Base-by-base conservation (phyloP, 2,329 filamentous ascomycete genomes). In the Graphiopsis chlorocephala region DNA sequence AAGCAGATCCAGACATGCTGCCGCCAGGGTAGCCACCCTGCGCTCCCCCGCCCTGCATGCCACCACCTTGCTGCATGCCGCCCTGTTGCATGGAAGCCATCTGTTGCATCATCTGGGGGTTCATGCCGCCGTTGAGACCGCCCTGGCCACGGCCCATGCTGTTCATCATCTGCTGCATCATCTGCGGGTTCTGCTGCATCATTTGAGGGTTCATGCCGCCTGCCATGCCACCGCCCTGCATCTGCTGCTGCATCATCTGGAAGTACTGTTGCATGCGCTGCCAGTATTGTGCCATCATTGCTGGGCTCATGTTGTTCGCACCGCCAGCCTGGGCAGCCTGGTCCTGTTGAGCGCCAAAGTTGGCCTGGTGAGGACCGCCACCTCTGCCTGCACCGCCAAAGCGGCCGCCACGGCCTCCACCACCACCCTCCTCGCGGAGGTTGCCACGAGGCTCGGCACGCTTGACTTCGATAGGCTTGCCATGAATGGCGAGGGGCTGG, bases 231-330 rank as follows among this genome's bases (percentile, higher is more conserved):
- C 77, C 78, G 31, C 71, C 73, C 35, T 66, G 48, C 79, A 68
- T 76, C 73, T 45, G 76, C 68, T 68, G 77, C 75, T 64, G 80
- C 78, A 68, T 73, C 73, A 70, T 68, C 64, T 89, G 84, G 78
- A 97, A 96, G 79, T 96, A 97, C 76, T 97, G 92, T 78, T 99
- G 95, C 94, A 99, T 98, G 56, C 93, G 88, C 77, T 97, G 92
- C 88, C 95, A 96, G 80, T 98, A 97, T 77, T 97, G 93, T 2
- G 95, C 95, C 93, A 98, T 97, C 83, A 96, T 89, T 74, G 97
- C 93, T 0, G 94, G 94, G 23, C 91, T 96, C 91, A 98, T 96
- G 68, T 90, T 89, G 67, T 86, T 83, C 57, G 62, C 66, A 53
- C 66, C 60, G 25, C 64, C 60, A 48, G 63, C 48, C 42, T 69